phyloP scores from a whole-genome alignment of 768 basidiomycete species.

The Cyathus striatus region DNA sequence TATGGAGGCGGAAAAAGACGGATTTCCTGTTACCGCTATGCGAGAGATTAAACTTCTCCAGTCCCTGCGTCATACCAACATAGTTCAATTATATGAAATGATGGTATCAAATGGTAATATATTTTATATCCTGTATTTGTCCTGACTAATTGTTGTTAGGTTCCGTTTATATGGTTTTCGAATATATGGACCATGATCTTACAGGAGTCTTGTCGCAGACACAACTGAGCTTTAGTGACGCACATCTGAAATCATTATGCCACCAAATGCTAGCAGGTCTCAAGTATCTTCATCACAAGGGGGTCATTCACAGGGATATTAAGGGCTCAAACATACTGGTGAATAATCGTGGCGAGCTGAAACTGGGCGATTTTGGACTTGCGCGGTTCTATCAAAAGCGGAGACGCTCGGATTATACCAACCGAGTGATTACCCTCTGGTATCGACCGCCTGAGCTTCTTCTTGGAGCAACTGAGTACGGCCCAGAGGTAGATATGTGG shows the following conservation, averaged over 20 bases:
- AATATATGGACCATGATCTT: conserved; percentile 98
- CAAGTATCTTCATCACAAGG: conserved; percentile 92
- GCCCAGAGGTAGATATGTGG: conserved; percentile 99
- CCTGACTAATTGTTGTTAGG: conserved; percentile 40
- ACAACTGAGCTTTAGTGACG: conserved; percentile 77
- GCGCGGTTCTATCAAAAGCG: conserved; percentile 95
- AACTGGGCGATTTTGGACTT: conserved; percentile 95
- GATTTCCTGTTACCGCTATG: conserved; percentile 98
- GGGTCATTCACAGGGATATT: conserved; percentile 96
- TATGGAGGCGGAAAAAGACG: conserved; percentile 96
- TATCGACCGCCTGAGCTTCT: conserved; percentile 94
- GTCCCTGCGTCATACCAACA: conserved; percentile 82
- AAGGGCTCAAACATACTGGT: conserved; percentile 98
- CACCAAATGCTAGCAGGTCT: conserved; percentile 94
- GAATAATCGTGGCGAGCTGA: conserved; percentile 87
- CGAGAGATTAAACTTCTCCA: conserved; percentile 98
- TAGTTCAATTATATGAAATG: conserved; percentile 92
- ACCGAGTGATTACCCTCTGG: conserved; percentile 98
- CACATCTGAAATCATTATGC: conserved; percentile 93
- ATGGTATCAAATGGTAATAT: conserved; percentile 91
- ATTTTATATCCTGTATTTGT: conserved; percentile 1
- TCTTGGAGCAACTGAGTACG: conserved; percentile 94
- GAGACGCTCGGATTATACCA: conserved; percentile 92
- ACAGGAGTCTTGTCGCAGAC: conserved; percentile 92
- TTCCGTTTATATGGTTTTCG: conserved; percentile 98